A percentile compares a stretch with the other conserved stretches of the same genome.
Conservation (phyloP, 148 eudicot species). For the Persicaria tinctoria region DNA sequence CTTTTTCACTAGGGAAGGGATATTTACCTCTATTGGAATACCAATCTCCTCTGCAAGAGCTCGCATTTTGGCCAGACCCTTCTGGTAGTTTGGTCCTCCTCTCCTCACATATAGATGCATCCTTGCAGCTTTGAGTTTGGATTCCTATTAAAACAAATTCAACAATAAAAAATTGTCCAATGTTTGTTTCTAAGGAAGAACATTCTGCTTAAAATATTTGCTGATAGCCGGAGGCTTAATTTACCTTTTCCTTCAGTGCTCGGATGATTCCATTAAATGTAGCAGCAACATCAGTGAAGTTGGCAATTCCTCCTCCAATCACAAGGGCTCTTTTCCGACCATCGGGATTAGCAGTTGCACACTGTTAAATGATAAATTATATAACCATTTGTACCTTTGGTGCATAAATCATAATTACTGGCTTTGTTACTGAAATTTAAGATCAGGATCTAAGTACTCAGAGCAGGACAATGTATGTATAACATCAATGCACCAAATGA, state of each 20-base stretch:
- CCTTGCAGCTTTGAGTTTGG: slow-evolving; percentile 90
- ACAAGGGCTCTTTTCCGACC: slow-evolving; percentile 58
- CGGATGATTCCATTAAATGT: slow-evolving; percentile 35
- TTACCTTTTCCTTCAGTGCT: slow-evolving; percentile 13
- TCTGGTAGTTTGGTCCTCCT: slow-evolving; percentile 99
- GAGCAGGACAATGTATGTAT: not conserved
- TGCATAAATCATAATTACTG: not conserved
- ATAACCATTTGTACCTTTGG: not conserved
- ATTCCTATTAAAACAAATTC: slow-evolving; percentile 21
- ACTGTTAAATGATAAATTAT: slow-evolving; percentile 21
- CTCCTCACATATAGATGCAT: slow-evolving; percentile 91
- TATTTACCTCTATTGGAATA: slow-evolving; percentile 82
- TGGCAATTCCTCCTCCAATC: slow-evolving; percentile 61
- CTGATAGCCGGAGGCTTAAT: not conserved
- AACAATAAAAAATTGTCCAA: not conserved
- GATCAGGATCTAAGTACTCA: not conserved
- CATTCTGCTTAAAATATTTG: not conserved
- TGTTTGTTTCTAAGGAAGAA: not conserved
- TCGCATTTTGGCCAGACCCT: slow-evolving; percentile 93
- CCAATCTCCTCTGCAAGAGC: slow-evolving; percentile 86
- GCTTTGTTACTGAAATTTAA: not conserved
- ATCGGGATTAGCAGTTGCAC: slow-evolving; percentile 60
- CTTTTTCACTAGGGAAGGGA: not conserved
- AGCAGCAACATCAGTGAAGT: slow-evolving; percentile 62
- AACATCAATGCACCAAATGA: not conserved